A percentile compares a stretch with the other conserved stretches of the same genome.
Evolutionary conservation across 73 alveolate genomes (phyloP).

Genomic region (Tetrahymena thermophila): DNA sequence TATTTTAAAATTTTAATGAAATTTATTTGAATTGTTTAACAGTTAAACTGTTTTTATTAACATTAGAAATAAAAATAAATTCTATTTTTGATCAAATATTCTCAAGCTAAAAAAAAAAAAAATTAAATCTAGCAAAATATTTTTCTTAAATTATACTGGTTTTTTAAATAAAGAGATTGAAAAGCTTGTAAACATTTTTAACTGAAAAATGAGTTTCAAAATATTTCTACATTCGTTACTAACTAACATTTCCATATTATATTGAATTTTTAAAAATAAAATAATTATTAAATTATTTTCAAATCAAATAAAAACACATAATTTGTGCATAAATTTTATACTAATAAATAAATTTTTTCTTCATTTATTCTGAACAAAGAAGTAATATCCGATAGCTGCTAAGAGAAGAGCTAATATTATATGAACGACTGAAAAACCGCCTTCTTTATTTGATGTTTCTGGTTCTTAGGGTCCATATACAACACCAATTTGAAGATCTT

Average conservation of each 20-base stretch:
- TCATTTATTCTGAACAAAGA: not conserved
- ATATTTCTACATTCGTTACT: too few relatives aligned
- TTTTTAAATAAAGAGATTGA: too few relatives aligned
- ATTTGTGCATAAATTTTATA: not conserved
- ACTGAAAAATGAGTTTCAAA: not conserved
- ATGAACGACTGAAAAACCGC: not conserved
- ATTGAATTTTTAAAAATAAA: too few relatives aligned
- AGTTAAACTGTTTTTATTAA: too few relatives aligned
- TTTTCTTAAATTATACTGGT: not conserved
- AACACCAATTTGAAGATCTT: conserved; percentile 23
- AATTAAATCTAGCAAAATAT: too few relatives aligned
- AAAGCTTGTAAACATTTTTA: not conserved
- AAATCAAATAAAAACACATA: not conserved
- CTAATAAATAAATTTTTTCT: not conserved
- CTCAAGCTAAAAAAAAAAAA: not conserved
- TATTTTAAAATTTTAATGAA: too few relatives aligned
- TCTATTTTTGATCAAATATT: not conserved
- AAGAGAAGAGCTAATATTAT: not conserved
- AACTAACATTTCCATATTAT: too few relatives aligned
- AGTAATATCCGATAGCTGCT: not conserved
- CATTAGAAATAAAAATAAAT: too few relatives aligned
- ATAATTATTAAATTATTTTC: too few relatives aligned
- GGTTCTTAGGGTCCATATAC: conserved; percentile 3
- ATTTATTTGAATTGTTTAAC: too few relatives aligned
- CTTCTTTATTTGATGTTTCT: not conserved